Evolutionary conservation across 495 filamentous ascomycete species (phyloP).

Genomic region (Amniculicola lignicola): DNA sequence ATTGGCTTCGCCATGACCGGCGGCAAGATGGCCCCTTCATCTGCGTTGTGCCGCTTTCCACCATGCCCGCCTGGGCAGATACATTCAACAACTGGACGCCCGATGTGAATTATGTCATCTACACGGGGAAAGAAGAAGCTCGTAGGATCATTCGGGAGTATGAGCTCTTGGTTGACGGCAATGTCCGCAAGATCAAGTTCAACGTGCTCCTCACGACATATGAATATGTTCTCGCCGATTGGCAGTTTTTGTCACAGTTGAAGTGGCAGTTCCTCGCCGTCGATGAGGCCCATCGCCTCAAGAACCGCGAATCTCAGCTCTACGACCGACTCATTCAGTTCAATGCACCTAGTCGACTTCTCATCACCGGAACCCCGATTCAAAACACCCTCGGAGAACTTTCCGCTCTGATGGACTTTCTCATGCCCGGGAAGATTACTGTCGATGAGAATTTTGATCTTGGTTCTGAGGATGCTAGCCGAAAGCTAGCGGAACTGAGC

Average conservation of each 20-base stretch:
- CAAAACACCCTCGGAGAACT: conserved; percentile 95
- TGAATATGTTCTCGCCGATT: conserved; percentile 84
- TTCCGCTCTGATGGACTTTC: conserved; percentile 87
- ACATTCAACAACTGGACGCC: conserved; percentile 97
- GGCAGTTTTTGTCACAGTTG: conserved; percentile 72
- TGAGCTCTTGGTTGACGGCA: conserved; percentile 81
- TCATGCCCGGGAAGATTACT: conserved; percentile 82
- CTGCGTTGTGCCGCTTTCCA: conserved; percentile 90
- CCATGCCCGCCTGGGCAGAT: conserved; percentile 95
- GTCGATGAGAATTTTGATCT: conserved; percentile 90
- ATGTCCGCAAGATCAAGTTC: conserved; percentile 82
- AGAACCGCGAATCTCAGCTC: conserved; percentile 90
- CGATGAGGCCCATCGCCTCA: conserved; percentile 94
- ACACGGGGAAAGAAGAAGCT: conserved; percentile 80
- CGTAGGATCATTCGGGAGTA: conserved; percentile 80
- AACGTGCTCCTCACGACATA: conserved; percentile 94
- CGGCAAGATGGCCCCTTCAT: conserved; percentile 91
- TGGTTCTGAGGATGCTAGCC: conserved; percentile 62
- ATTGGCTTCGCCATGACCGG: conserved; percentile 92
- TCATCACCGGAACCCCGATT: conserved; percentile 96
- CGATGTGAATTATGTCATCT: conserved; percentile 94
- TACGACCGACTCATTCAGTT: conserved; percentile 83
- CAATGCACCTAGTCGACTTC: conserved; percentile 74
- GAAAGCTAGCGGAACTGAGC: conserved; percentile 69
- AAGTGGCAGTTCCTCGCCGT: conserved; percentile 98